Evolutionary conservation across 192 early-diverging fungal species (phyloP), one percentile per base, ranked within the genome.

Genomic region (Chytriomyces confervae): DNA sequence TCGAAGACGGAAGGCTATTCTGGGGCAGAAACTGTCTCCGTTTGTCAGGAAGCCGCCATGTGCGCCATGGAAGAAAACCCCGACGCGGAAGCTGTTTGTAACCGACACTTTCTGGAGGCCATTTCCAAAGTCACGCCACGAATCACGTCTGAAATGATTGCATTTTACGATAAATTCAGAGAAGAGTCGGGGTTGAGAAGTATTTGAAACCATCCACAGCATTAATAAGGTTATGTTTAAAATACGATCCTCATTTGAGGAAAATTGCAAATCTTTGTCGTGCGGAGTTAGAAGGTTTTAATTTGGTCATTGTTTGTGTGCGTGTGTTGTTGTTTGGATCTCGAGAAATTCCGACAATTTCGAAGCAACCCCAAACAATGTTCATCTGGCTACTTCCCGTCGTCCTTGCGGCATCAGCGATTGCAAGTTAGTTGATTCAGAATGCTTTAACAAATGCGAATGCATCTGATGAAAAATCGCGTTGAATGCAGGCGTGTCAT

Each of bases 11-110:
- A 94, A 5, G 96, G 95, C 5, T 98, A 90, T 77, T 98, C 96
- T 46, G 98, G 98, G 20, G 98, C 98, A 0, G 98, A 99, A 81
- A 88, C 93, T 8, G 95, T 97, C 4, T 85, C 95, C 1, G 79
- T 99, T 16, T 96, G 97, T 67, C 96, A 98, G 83, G 95, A 97
- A 46, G 97, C 97, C 1, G 98, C 94, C 9, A 86, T 98, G 81
- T 76, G 78, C 62, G 98, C 98, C 3, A 95, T 99, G 93, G 91
- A 94, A 74, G 95, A 96, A 77, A 85, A 94, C 76, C 46, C 81
- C 13, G 75, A 85, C 45, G 74, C 62, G 7, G 27, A 68, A 3
- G 44, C 57, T 16, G 66, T 71, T 48, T 51, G 13, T 8, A 76
- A 70, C 36, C 78, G 86, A 18, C 92, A 96, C 81, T 96, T 96